phyloP scores from a whole-genome alignment of 768 basidiomycete genomes.

The Suillus weaverae region DNA sequence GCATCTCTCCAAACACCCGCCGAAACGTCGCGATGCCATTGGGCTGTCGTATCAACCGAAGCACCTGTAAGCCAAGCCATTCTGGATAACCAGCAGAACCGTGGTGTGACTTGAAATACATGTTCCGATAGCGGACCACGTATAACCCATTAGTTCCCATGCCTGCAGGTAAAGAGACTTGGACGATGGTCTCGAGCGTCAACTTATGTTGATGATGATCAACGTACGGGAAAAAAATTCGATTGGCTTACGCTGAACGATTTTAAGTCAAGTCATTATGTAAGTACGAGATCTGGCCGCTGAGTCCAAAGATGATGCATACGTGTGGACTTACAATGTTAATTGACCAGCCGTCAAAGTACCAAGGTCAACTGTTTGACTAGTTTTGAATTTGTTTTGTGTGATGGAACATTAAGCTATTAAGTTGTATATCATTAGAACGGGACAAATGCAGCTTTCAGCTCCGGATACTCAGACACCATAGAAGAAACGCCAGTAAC shows the following conservation, averaged over 20 bases:
- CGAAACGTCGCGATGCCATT: neutral
- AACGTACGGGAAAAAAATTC: neutral
- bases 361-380: neutral
- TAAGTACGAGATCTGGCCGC: neutral
- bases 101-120: neutral
- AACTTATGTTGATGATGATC: neutral
- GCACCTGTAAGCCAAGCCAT: neutral
- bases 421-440: neutral
- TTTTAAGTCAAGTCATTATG: neutral
- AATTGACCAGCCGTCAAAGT: neutral
- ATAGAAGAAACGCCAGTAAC: constrained; percentile 37
- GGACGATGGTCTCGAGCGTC: neutral
- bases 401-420: neutral
- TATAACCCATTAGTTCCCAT: neutral
- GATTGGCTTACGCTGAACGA: neutral
- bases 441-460: neutral
- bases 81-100: neutral
- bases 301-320: neutral
- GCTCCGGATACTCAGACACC: constrained; percentile 1
- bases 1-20: neutral
- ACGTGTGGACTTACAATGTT: no score
- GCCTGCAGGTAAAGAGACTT: neutral
- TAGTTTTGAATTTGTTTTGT: neutral
- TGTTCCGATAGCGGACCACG: neutral
- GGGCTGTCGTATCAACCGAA: neutral